Evolutionary conservation across 768 basidiomycete species (phyloP).

Genomic region (Cantharellus anzutake): DNA sequence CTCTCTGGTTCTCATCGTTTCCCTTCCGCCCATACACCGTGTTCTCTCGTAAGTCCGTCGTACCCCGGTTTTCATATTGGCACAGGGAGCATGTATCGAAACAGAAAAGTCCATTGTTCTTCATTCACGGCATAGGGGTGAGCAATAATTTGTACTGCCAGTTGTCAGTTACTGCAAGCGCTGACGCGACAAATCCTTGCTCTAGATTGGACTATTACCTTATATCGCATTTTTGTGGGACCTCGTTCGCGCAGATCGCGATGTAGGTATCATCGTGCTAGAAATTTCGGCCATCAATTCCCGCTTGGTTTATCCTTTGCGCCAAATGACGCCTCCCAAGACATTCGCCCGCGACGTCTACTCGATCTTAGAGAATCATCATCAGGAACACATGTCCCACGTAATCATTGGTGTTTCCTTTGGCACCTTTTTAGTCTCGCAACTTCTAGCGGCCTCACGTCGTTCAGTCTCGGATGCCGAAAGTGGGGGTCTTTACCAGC

Average conservation of each 20-base stretch:
- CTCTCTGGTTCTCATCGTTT: neutral
- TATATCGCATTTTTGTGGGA: slow-evolving; percentile 34
- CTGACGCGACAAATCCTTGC: neutral
- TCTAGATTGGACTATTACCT: slow-evolving; percentile 41
- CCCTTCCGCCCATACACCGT: neutral
- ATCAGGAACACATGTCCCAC: slow-evolving; percentile 24
- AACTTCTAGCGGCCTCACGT: slow-evolving; percentile 27
- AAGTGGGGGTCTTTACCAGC: too few species aligned
- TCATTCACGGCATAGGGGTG: slow-evolving; percentile 54
- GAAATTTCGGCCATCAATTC: slow-evolving; percentile 42
- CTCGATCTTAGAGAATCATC: slow-evolving; percentile 26
- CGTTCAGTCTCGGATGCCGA: neutral
- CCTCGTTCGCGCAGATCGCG: slow-evolving; percentile 24
- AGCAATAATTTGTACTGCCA: slow-evolving; percentile 8
- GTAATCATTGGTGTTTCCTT: slow-evolving; percentile 7
- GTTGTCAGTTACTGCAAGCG: neutral
- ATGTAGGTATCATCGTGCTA: slow-evolving; percentile 37
- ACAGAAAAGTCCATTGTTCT: slow-evolving; percentile 33
- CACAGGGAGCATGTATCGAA: neutral
- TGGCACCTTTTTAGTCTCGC: slow-evolving; percentile 36
- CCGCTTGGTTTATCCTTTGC: slow-evolving; percentile 27
- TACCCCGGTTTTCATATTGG: neutral
- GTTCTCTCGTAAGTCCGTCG: neutral
- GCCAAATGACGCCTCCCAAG: slow-evolving; percentile 21
- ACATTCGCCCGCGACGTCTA: slow-evolving; percentile 17